Evolutionary conservation across 2,329 filamentous ascomycete species (phyloP), one percentile per base, ranked within the genome.

Genomic region (Talaromyces rugulosus): DNA sequence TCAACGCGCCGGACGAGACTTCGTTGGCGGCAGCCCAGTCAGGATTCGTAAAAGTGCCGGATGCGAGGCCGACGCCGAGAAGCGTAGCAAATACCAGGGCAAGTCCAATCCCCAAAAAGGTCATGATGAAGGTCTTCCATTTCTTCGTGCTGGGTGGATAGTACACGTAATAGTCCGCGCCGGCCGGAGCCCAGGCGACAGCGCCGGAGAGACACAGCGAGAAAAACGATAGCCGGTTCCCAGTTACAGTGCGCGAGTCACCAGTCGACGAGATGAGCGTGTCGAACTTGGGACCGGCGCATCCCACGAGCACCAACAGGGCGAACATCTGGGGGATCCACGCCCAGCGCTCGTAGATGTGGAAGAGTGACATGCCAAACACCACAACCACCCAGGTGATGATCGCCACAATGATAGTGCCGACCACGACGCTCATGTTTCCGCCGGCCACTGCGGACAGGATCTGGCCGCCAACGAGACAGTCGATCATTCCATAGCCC

Each of bases 121-220:
- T 79, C 59, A 75, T 73, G 2, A 69, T 61, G 64, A 78, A 80
- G 33, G 72, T 73, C 47, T 71, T 71, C 65, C 71, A 73, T 56
- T 70, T 71, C 56, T 70, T 71, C 12, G 76, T 74, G 2, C 70
- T 65, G 2, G 74, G 70, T 0, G 76, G 75, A 61, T 78, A 78
- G 64, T 80, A 80, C 47, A 79, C 77, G 51, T 76, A 79, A 64
- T 78, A 80, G 62, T 81, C 78, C 6, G 76, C 74, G 14, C 71
- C 72, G 5, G 73, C 65, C 1, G 74, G 73, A 0, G 72, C 66
- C 73, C 74, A 76, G 3, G 74, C 67, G 11, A 78, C 69, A 6
- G 70, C 65, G 1, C 72, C 67, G 0, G 76, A 76, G 16, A 78
- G 63, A 23, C 72, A 72, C 2, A 78, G 67, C 0, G 75, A 75